Base-by-base conservation (phyloP, 2,329 filamentous ascomycete species). In the Colletotrichum incanum region DNA sequence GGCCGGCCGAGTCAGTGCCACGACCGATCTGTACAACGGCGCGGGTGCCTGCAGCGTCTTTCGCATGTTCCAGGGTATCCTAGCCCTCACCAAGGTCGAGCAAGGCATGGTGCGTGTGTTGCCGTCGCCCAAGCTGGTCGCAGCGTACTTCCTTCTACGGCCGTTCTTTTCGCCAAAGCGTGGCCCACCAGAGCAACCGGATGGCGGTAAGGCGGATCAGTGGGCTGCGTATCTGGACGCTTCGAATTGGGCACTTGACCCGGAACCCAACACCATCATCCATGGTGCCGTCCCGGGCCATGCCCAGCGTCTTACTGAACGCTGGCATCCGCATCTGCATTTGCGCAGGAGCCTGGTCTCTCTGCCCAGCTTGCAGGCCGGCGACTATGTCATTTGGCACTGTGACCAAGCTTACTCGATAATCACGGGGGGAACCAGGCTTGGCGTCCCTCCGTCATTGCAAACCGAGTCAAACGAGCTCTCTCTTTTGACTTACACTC, bases 61-160 rank as follows among this genome's bases (percentile, higher is more conserved):
- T 79, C 88, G 93, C 61, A 93, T 94, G 87, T 93, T 93, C 78
- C 93, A 96, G 79, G 94, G 93, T 63, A 94, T 93, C 92, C 81
- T 96, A 18, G 86, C 87, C 37, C 88, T 96, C 81, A 91, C 88
- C 26, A 83, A 86, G 34, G 92, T 91, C 1, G 73, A 74, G 67
- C 71, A 74, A 64, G 73, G 84, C 65, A 85, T 85, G 79, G 84
- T 85, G 73, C 83, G 84, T 6, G 80, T 87, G 61, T 80, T 86
- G 28, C 85, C 86, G 16, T 86, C 83, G 61, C 84, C 86, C 43
- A 86, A 87, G 75, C 82, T 87, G 14, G 83, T 82, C 5, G 85
- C 84, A 1, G 84, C 83, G 8, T 87, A 87, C 76, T 84, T 86
- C 75, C 79, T 87, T 5, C 80, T 87, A 41, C 81, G 85, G 4